Percentiles rank a stretch among this genome's conserved stretches.
Evolutionary conservation across 2,329 filamentous ascomycete genomes (phyloP).

Genomic region (Rhynchosporium agropyri): DNA sequence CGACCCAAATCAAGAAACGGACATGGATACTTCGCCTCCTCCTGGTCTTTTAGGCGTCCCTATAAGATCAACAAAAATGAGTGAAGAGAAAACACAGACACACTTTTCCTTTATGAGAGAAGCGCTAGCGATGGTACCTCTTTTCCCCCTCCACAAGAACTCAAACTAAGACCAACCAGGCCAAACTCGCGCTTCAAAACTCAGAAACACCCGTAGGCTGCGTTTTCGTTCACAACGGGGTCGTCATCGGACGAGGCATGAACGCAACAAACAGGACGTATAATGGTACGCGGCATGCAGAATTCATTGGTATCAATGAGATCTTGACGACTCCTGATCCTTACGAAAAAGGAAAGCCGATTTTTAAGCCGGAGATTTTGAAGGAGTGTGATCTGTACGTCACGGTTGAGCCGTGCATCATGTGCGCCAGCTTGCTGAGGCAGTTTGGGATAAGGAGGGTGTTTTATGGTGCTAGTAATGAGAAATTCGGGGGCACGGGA

Average conservation of each 20-base stretch:
- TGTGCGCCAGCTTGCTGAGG: conserved; percentile 91
- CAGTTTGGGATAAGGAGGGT: conserved; percentile 88
- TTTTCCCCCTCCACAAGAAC: neutral
- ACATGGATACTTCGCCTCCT: too few relatives aligned
- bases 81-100: conserved; percentile 34
- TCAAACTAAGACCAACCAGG: conserved; percentile 53
- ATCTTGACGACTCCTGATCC: conserved; percentile 53
- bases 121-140: conserved; percentile 23
- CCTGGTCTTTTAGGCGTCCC: too few relatives aligned
- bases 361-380: conserved; percentile 59
- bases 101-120: conserved; percentile 64
- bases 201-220: conserved; percentile 98
- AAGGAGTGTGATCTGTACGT: conserved; percentile 82
- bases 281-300: conserved; percentile 91
- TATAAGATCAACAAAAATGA: conserved; percentile 18
- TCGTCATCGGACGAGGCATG: conserved; percentile 87
- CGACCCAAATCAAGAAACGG: too few relatives aligned
- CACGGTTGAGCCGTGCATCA: conserved; percentile 97
- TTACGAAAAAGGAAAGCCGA: conserved; percentile 52
- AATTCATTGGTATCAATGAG: conserved; percentile 82
- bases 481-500: conserved; percentile 94
- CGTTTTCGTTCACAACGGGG: conserved; percentile 79
- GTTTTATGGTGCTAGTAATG: conserved; percentile 93
- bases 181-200: conserved; percentile 77
- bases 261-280: conserved; percentile 94